Evolutionary conservation across 768 basidiomycete genomes (phyloP).

Genomic region (Boletus fagicola): DNA sequence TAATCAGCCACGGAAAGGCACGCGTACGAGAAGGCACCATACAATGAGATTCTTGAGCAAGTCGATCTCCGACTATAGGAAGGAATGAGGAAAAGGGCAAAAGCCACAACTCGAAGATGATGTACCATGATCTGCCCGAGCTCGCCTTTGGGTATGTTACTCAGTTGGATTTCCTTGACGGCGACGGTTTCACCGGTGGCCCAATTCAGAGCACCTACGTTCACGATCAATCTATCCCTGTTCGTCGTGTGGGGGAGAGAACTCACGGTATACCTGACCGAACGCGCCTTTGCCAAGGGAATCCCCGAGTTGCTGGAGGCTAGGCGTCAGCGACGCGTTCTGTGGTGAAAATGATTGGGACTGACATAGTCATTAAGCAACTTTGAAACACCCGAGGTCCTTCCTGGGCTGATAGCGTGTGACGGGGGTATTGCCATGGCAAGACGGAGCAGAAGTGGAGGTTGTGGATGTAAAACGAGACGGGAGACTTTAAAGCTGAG

Average conservation of each 20-base stretch:
- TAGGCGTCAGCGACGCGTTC: conserved; percentile 8
- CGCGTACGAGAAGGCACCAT: conserved; percentile 24
- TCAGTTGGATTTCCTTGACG: conserved; percentile 95
- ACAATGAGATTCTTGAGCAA: conserved; percentile 96
- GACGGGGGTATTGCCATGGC: conserved; percentile 26
- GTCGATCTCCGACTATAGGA: conserved; percentile 86
- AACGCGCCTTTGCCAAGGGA: conserved; percentile 95
- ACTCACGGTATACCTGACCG: conserved; percentile 94
- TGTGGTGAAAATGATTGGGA: not conserved
- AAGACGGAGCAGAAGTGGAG: not conserved
- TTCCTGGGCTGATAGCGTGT: conserved; percentile 23
- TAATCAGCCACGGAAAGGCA: conserved; percentile 13
- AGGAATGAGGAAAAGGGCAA: conserved; percentile 6
- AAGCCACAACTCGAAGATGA: not conserved
- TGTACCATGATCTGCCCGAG: conserved; percentile 95
- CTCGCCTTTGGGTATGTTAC: conserved; percentile 90
- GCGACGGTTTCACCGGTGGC: conserved; percentile 98
- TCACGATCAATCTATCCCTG: conserved; percentile 66
- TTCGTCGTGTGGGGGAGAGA: conserved; percentile 31
- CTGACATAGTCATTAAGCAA: conserved; percentile 66
- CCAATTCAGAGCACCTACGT: conserved; percentile 83
- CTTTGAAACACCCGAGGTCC: conserved; percentile 42
- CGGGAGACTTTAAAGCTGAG: conserved; percentile 5
- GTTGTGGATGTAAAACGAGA: not conserved
- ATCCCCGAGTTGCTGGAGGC: conserved; percentile 85